Evolutionary conservation across 331 rosid genomes (phyloP), one percentile per base, ranked within the genome.

Genomic region (Arachis monticola): DNA sequence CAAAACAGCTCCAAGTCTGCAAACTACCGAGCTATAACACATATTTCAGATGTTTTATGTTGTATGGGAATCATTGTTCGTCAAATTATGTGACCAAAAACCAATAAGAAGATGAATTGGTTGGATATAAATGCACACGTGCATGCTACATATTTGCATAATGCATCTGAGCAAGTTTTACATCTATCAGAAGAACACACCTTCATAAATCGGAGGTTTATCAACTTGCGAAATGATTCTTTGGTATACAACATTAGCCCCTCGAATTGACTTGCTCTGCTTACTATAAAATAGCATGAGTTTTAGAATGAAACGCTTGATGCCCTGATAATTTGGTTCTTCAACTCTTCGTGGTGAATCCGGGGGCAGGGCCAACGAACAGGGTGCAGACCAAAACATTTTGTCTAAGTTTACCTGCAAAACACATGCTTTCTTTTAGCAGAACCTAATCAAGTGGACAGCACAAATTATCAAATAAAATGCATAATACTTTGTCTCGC

Each of bases 261-360:
- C 97, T 60, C 99, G 91, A 85, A 95, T 92, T 9, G 94, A 90
- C 83, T 50, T 88, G 89, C 97, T 92, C 82, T 94, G 97, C 76
- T 92, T 90, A 79, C 96, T 88, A 77, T 92, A 95, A 81, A 92
- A 95, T 77, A 92, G 17, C 96, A 90, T 74, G 74, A 95, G 62
- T 62, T 68, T 88, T 61, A 95, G 81, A n/a, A 92, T 10, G 64
- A 88, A 50, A 70, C 73, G 97, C 82, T 85, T 90, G 69, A 95
- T 27, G 9, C 99, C 97, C 84, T 69, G 86, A 40, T 79, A 89
- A 13, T 88, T 68, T 45, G 97, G 99, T 78, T 95, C 97, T 13
- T 92, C 91, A 17, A 87, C 76, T 87, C 97, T 86, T 66, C 84
- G 70, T 1, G 92, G 88, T 0, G 99, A 95, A 14, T 91, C 90